Evolutionary conservation across 179 eudicot genomes (phyloP).

Genomic region (Spergularia azorica): DNA sequence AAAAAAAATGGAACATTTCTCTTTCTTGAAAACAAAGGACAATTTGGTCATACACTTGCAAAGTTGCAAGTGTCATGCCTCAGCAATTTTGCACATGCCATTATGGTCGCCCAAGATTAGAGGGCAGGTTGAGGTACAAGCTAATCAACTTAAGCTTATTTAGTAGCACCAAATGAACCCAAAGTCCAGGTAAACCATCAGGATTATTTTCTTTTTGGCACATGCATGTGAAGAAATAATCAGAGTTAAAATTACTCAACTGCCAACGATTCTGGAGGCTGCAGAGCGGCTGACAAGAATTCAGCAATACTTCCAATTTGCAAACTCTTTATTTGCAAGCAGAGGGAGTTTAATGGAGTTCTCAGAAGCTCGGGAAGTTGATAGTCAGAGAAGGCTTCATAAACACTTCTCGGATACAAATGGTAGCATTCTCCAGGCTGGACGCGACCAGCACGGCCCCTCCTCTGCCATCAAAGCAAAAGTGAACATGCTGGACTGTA

Average conservation of each 20-base stretch:
- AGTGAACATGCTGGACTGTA: slow-evolving; percentile 12
- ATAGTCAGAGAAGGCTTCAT: slow-evolving; percentile 91
- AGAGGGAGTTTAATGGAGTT: slow-evolving; percentile 93
- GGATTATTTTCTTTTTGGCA: no score
- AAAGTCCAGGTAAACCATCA: no score
- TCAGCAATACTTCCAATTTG: slow-evolving; percentile 87
- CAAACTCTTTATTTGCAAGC: slow-evolving; percentile 95
- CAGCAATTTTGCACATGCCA: no score
- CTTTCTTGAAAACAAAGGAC: no score
- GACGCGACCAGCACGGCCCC: slow-evolving; percentile 99
- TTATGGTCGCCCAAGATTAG: no score
- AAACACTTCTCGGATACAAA: slow-evolving; percentile 88
- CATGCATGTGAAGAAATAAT: not conserved
- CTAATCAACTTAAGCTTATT: not conserved
- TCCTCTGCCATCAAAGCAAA: slow-evolving; percentile 62
- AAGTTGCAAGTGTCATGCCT: no score
- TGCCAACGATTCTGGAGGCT: slow-evolving; percentile 87
- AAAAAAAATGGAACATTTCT: not conserved
- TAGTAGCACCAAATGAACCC: not conserved
- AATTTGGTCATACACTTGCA: no score
- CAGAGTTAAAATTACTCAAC: slow-evolving; percentile 43
- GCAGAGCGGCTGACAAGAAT: slow-evolving; percentile 88
- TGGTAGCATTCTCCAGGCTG: slow-evolving; percentile 98
- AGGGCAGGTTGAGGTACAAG: not conserved
- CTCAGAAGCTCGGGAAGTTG: slow-evolving; percentile 95